Evolutionary conservation across 2,329 filamentous ascomycete genomes (phyloP).

Genomic region (Colletotrichum nymphaeae): DNA sequence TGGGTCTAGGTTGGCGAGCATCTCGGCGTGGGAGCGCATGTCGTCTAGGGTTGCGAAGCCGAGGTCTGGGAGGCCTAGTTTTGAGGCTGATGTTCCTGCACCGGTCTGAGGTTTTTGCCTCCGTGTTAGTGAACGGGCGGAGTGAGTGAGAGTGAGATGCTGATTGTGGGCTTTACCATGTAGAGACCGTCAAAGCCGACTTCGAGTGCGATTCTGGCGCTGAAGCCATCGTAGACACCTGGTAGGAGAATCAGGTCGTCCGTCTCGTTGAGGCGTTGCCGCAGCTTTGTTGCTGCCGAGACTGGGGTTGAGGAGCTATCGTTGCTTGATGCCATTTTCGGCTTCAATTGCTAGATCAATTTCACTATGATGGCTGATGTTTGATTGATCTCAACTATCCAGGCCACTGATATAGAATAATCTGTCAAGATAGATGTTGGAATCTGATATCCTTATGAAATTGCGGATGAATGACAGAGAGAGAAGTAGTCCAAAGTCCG

Average conservation of each 20-base stretch:
- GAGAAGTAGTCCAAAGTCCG: background rate
- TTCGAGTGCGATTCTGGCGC: slow-evolving; percentile 70
- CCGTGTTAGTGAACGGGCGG: background rate
- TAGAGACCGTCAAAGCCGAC: slow-evolving; percentile 75
- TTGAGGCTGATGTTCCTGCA: slow-evolving; percentile 70
- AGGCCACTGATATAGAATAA: background rate
- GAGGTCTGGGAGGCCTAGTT: slow-evolving; percentile 72
- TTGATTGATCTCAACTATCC: too few species aligned
- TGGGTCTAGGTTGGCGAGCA: slow-evolving; percentile 72
- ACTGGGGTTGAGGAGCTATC: background rate
- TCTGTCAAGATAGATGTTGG: background rate
- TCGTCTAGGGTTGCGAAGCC: slow-evolving; percentile 71
- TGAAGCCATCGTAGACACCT: slow-evolving; percentile 77
- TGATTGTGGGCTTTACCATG: slow-evolving; percentile 63
- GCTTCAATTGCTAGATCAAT: too few species aligned
- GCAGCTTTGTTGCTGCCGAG: slow-evolving; percentile 49
- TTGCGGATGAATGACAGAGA: background rate
- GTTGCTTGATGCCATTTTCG: slow-evolving; percentile 10
- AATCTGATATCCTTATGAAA: background rate
- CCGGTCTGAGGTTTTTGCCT: slow-evolving; percentile 59
- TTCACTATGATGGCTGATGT: too few species aligned
- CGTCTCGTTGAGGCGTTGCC: slow-evolving; percentile 50
- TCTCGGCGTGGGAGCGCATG: slow-evolving; percentile 72
- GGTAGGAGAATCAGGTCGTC: slow-evolving; percentile 66
- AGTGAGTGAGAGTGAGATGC: background rate